These are phyloP conservation scores for Chlamydomonas reinhardtii DNA, from an alignment of 163 green algal species.

Conservation along the genomic window DNA sequence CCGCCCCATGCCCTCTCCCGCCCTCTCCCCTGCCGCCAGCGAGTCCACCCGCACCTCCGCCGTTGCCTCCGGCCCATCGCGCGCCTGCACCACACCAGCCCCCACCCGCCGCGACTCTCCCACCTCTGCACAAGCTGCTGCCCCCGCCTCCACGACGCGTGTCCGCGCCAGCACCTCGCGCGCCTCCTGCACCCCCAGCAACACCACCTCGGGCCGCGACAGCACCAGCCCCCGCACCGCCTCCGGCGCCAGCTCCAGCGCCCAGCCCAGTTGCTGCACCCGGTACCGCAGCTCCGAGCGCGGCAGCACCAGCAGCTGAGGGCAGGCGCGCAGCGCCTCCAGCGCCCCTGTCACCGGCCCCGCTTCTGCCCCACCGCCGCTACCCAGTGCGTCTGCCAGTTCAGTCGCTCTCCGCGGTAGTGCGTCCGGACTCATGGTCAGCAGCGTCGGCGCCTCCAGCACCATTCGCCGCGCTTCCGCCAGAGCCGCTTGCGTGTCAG, in stretches of 20 bases:
- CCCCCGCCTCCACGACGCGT: no score
- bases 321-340: background rate
- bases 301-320: constrained; percentile 22
- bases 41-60: no score
- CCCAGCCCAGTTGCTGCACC: constrained; percentile 22
- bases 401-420: background rate
- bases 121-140: no score
- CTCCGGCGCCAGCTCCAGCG: background rate
- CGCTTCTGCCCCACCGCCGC: no score
- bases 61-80: no score
- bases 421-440: background rate
- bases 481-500: background rate
- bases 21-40: no score
- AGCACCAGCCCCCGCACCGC: constrained; percentile 11
- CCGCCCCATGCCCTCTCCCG: no score
- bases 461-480: constrained; percentile 12
- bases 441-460: constrained; percentile 22
- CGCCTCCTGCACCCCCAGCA: background rate
- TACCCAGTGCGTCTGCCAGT: constrained; percentile 4
- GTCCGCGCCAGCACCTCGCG: background rate
- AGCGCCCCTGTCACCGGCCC: background rate
- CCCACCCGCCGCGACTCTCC: no score
- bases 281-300: background rate
- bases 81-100: no score
- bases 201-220: background rate